phyloP scores from a whole-genome alignment of 2,329 filamentous ascomycete genomes.

The Trichoderma gracile region DNA sequence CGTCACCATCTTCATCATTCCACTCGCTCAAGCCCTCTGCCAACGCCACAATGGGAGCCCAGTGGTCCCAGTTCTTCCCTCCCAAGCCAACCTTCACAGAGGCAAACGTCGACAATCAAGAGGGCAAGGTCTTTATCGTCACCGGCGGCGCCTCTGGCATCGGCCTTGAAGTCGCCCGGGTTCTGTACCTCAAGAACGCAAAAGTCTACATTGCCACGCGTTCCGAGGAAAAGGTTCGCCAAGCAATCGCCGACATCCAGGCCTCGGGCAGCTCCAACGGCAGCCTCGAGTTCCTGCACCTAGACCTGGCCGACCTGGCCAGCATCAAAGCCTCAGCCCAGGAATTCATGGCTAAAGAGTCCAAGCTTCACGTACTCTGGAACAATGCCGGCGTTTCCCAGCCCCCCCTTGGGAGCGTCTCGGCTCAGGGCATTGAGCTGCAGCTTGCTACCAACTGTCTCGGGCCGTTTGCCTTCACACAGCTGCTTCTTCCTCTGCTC shows the following conservation, averaged over 20 bases:
- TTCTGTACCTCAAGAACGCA: slow-evolving; percentile 53
- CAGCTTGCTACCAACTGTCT: slow-evolving; percentile 41
- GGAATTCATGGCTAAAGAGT: slow-evolving; percentile 30
- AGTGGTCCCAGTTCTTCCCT: slow-evolving; percentile 26
- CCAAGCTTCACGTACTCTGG: slow-evolving; percentile 41
- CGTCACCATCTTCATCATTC: background rate
- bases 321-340: slow-evolving; percentile 35
- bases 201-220: slow-evolving; percentile 55
- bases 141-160: slow-evolving; percentile 43
- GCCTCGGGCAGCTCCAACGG: slow-evolving; percentile 41
- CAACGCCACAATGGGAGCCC: slow-evolving; percentile 18
- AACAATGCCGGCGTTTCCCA: slow-evolving; percentile 45
- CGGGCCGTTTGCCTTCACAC: slow-evolving; percentile 39
- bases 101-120: background rate
- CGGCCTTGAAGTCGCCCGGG: slow-evolving; percentile 51
- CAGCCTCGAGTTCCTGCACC: slow-evolving; percentile 41
- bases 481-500: slow-evolving; percentile 39
- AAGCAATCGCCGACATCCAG: slow-evolving; percentile 46
- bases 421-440: slow-evolving; percentile 38
- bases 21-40: background rate
- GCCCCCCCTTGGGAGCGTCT: slow-evolving; percentile 2
- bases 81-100: slow-evolving; percentile 24
- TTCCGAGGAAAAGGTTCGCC: slow-evolving; percentile 42
- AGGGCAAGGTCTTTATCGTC: slow-evolving; percentile 39
- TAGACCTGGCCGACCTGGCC: slow-evolving; percentile 43